Evolutionary conservation across 2,329 filamentous ascomycete genomes (phyloP), one percentile per base, ranked within the genome.

Genomic region (Calonectria pauciramosa): DNA sequence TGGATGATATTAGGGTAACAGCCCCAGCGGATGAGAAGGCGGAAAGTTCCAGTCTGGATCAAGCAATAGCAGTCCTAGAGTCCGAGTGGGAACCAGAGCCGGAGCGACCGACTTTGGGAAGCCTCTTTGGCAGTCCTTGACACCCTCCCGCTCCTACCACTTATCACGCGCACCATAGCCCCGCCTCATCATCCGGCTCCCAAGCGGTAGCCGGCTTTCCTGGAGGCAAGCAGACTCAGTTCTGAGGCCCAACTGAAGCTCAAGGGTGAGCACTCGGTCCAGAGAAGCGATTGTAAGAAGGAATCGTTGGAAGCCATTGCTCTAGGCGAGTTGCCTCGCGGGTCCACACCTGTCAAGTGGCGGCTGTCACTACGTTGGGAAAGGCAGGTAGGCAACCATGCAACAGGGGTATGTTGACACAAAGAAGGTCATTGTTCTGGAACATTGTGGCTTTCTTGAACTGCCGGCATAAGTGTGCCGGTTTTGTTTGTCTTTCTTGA

Each of bases 201-300:
- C 41, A 47, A 47, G 41, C 8, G 9, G 41, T 8, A 47, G 41
- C 20, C 41, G 10, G 10, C 11, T 23, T 18, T 47, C 44, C n/a
- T 23, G 20, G 20, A 47, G 44, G 44, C n/a, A 47, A 47, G 8
- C 44, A n/a, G n/a, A 13, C 44, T 47, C 5, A 47, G 44, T 47
- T 47, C 44, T 47, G 44, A 47, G 44, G 44, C 20, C 44, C 44
- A 47, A 47, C 44, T 51, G 30, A 44, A 26, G 26, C 11, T 20
- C 16, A 30, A 41, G n/a, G 16, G 10, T 18, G 10, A 51, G 34
- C 28, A 26, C 51, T 14, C 16, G 14, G 10, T 7, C 69, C 56
- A 78, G 72, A 68, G 69, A 66, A 67, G 70, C 63, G 18, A 41
- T 44, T 64, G 71, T 67, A 76, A 71, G 56, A 72, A 69, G 54